A percentile compares a stretch with the other conserved stretches of the same genome.
These are phyloP conservation scores for Ophiostoma novo-ulmi DNA, from an alignment of 2,329 filamentous ascomycete species.

Conservation along the genomic window DNA sequence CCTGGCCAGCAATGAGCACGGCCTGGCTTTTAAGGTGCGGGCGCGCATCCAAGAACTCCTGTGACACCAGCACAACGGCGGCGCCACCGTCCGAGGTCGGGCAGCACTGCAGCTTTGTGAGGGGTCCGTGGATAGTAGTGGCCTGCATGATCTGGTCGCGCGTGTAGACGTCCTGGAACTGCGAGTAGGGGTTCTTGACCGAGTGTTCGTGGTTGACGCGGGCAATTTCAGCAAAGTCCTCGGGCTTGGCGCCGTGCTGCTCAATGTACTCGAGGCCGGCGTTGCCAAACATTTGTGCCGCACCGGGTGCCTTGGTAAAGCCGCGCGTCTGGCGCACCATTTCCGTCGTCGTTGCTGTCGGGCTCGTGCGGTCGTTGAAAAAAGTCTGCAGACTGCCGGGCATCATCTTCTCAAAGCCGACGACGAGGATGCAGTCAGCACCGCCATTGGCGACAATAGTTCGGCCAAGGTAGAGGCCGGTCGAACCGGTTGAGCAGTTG, in stretches of 20 bases:
- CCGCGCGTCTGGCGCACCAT: conserved; percentile 85
- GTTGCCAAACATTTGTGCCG: conserved; percentile 93
- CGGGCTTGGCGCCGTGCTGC: conserved; percentile 74
- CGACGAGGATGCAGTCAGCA: conserved; percentile 81
- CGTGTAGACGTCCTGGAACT: conserved; percentile 90
- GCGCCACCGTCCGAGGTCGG: conserved; percentile 91
- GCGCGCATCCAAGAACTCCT: conserved; percentile 78
- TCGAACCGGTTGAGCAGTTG: conserved; percentile 95
- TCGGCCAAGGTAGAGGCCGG: conserved; percentile 77
- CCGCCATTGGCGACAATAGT: conserved; percentile 74
- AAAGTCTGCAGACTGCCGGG: conserved; percentile 76
- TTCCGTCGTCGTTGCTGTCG: conserved; percentile 62
- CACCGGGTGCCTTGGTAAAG: conserved; percentile 73
- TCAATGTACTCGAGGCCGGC: conserved; percentile 93
- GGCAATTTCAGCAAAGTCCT: conserved; percentile 93
- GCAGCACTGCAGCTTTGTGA: conserved; percentile 98
- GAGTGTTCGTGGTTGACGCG: conserved; percentile 91
- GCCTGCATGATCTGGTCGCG: conserved; percentile 73
- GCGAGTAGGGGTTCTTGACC: conserved; percentile 91
- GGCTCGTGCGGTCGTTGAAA: conserved; percentile 81
- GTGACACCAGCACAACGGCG: conserved; percentile 81
- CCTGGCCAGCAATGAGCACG: conserved; percentile 83
- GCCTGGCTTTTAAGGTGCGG: conserved; percentile 78
- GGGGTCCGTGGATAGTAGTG: conserved; percentile 73
- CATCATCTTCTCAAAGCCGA: conserved; percentile 98